Base-by-base conservation (phyloP, 2,329 filamentous ascomycete species). In the Calonectria crousiana region DNA sequence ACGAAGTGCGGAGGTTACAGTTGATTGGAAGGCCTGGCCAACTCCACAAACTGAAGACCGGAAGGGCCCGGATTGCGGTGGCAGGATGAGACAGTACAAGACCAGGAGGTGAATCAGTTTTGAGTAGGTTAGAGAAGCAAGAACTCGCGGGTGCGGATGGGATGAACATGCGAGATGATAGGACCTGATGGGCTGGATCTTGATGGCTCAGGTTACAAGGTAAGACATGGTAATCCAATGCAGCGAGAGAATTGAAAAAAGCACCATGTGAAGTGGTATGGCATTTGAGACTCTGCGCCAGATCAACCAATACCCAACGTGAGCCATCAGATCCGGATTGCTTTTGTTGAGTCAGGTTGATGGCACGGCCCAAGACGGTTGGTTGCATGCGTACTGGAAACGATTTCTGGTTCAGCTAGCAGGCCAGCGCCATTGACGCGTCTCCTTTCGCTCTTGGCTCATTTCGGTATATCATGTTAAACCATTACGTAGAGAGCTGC, bases 81-180 rank as follows among this genome's bases (percentile, higher is more conserved):
- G 38, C 73, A 73, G 73, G 58, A 72, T 78, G 77, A 80, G 78
- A 79, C 76, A 36, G 71, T 60, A 69, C 65, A 75, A 69, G 76
- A 64, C 56, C 71, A 72, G 71, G 66, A 74, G 60, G 62, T 71
- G 65, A 32, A 60, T 34, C 52, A 28, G 73, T 71, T 67, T 66
- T 58, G 52, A 66, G 36, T 53, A 23, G 36, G 69, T 73, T 47
- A 70, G 71, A 73, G 67, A 73, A 60, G 49, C 58, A 51, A 53
- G 13, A 66, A 41, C 38, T 49, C 44, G 49, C 41, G 58, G 60
- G 36, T 30, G 64, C 10, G 28, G 52, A 67, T 53, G 30, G 28
- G 71, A 72, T 65, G 71, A 58, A 68, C 56, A 58, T 36, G 66
- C 53, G 53, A 64, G 38, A 69, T 58, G 66, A 30, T 13, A 66